Base-by-base conservation (phyloP, 106 monocot species). In the Phalaenopsis equestris region DNA sequence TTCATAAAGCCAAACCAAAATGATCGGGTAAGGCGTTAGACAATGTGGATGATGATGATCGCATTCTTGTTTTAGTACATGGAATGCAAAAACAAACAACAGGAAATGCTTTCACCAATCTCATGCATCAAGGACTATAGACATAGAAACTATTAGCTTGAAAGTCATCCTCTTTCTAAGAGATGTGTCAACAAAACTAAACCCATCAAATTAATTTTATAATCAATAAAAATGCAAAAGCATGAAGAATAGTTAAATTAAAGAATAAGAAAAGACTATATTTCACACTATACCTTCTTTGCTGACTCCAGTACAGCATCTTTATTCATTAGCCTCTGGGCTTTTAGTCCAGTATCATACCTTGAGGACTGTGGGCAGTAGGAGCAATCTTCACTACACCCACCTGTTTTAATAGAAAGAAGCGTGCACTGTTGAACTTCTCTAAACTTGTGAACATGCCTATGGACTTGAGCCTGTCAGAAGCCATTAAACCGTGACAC, bases 351-450 rank as follows among this genome's bases (percentile, higher is more conserved):
- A 56, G 98, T 99, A 38, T 88, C 55, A 77, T 99, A 95, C 74
- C 95, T 87, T 14, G 98, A 99, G n/a, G 98, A 99, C 47, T 99
- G 94, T 39, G 98, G 98, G 36, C 98, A 99, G 77, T 99, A 99
- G 10, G 94, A 94, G 85, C 98, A 99, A 85, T 99, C 95, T 91
- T 99, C 94, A 84, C 93, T 99, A 56, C 95, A 99, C 7, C 99
- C 99, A 46, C 95, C 99, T 11, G 99, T 99, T 86, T 99, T 99
- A 64, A 99, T 91, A 23, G 99, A 99, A 39, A 99, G 93, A 79
- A 99, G 93, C 18, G 99, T 99, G 81, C 99, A 99, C 23, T 99
- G 99, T 67, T 99, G 99, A 48, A 99, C 95, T 91, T 99, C 95
- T 39, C 95, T 79, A 73, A 99, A 93, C 72, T 93, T 99, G 81